Percentiles rank a stretch among this genome's conserved stretches.
These are phyloP conservation scores for Fraxinus platypoda DNA, from an alignment of 305 asterid species.

Conservation along the genomic window DNA sequence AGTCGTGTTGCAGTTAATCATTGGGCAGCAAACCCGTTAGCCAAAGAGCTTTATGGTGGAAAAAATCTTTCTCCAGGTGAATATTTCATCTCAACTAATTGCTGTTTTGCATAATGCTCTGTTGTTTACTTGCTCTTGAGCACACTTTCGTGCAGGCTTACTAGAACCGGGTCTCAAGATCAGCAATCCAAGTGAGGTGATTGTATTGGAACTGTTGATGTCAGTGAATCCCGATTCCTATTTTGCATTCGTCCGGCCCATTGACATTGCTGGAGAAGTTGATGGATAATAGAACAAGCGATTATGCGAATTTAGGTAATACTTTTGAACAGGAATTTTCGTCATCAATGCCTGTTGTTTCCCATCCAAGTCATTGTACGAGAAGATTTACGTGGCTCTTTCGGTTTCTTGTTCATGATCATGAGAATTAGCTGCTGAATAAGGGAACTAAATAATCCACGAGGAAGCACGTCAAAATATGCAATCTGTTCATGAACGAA, in stretches of 20 bases:
- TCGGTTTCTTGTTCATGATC: neutral
- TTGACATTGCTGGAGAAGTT: conserved; percentile 22
- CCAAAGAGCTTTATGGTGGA: conserved; percentile 66
- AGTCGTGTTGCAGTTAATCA: conserved; percentile 72
- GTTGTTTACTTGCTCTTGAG: neutral
- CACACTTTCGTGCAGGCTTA: conserved; percentile 47
- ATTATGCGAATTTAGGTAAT: neutral
- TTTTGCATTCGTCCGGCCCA: conserved; percentile 69
- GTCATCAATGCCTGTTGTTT: neutral
- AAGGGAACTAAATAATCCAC: neutral
- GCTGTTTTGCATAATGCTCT: neutral
- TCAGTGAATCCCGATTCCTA: conserved; percentile 52
- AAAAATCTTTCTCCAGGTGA: conserved; percentile 73
- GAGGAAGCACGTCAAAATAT: neutral
- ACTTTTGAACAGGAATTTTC: neutral
- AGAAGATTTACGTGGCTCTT: neutral
- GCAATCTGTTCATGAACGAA: neutral
- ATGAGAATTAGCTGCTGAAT: neutral
- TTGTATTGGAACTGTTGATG: conserved; percentile 67
- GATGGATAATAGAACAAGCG: conserved; percentile 5
- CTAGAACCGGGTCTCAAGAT: conserved; percentile 65
- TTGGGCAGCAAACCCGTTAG: conserved; percentile 79
- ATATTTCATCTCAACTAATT: neutral
- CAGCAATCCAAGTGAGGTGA: conserved; percentile 38
- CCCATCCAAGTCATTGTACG: neutral